A percentile compares a stretch with the other conserved stretches of the same genome.
phyloP scores from a whole-genome alignment of 345 rosid genomes.

The Syzygium grande region DNA sequence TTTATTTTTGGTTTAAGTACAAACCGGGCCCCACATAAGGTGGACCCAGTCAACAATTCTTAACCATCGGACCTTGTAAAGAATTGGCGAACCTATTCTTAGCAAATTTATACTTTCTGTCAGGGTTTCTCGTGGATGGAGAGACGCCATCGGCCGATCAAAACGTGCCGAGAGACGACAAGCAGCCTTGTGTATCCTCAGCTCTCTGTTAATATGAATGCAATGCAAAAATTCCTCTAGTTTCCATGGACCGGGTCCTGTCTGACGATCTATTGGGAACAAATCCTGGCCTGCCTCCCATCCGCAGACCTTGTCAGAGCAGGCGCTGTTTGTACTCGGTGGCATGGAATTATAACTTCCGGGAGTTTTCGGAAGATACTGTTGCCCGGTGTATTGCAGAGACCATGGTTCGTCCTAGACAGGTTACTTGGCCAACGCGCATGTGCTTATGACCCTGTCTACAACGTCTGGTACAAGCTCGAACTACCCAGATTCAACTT shows the following conservation, averaged over 20 bases:
- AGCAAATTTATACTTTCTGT: not conserved
- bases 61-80: not conserved
- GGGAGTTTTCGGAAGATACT: conserved; percentile 47
- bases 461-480: conserved; percentile 62
- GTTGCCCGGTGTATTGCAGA: conserved; percentile 33
- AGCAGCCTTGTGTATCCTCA: not conserved
- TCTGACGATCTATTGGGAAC: conserved; percentile 72
- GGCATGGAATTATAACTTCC: conserved; percentile 72
- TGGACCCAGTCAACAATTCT: no score
- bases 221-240: conserved; percentile 27
- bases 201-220: conserved; percentile 15
- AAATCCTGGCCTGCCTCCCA: conserved; percentile 75
- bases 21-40: no score
- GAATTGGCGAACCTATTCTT: not conserved
- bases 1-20: no score
- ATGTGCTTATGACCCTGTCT: conserved; percentile 66
- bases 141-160: conserved; percentile 28
- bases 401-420: conserved; percentile 40
- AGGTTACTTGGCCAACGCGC: conserved; percentile 55
- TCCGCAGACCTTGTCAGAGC: conserved; percentile 75
- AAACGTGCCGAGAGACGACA: conserved; percentile 41
- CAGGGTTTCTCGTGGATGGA: not conserved
- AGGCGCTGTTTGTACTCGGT: conserved; percentile 67
- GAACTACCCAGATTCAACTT: conserved; percentile 59
- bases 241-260: conserved; percentile 60